Evolutionary conservation across 345 rosid species (phyloP).

Genomic region (Leavenworthia alabamica): DNA sequence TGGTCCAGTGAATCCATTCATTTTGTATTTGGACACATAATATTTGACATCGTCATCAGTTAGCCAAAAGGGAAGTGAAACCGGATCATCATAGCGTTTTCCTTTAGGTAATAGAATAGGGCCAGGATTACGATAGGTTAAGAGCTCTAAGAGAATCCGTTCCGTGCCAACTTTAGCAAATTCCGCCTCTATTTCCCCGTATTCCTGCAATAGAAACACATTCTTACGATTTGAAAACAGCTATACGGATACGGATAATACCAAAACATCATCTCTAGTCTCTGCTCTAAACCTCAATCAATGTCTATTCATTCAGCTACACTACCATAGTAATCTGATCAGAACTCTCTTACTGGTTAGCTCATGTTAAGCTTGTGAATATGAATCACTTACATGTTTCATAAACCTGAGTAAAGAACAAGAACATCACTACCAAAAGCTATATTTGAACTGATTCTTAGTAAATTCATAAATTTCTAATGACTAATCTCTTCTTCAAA

Average conservation of each 20-base stretch:
- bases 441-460: background rate
- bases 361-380: background rate
- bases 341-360: background rate
- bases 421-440: background rate
- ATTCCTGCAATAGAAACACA: constrained; percentile 36
- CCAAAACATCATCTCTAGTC: background rate
- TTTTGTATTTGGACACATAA: constrained; percentile 43
- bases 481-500: background rate
- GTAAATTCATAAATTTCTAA: background rate
- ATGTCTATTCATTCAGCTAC: background rate
- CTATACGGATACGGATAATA: background rate
- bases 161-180: constrained; percentile 43
- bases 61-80: constrained; percentile 61
- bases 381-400: background rate
- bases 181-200: constrained; percentile 61
- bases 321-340: background rate
- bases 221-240: background rate
- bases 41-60: constrained; percentile 48
- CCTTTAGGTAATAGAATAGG: constrained; percentile 56
- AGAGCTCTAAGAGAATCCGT: constrained; percentile 40
- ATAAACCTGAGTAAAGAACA: background rate
- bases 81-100: constrained; percentile 37
- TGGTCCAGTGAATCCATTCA: constrained; percentile 71
- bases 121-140: constrained; percentile 42
- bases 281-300: background rate